Base-by-base conservation (phyloP, 805 yeast genomes). In the Suhomyces tanzawaensis region DNA sequence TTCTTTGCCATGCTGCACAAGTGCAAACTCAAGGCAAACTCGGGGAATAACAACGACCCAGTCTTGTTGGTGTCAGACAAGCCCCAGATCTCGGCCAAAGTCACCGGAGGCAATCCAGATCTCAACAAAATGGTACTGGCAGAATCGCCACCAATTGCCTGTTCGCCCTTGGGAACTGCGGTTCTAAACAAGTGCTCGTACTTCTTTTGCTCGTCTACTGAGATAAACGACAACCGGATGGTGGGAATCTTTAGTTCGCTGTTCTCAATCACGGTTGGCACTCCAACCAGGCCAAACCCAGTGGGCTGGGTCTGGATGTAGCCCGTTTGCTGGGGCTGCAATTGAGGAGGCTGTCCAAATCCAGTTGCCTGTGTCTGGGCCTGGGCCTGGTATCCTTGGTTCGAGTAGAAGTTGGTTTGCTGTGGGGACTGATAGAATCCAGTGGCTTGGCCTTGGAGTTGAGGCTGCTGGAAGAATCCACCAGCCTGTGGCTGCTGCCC, bases 1-100 rank as follows among this genome's bases (percentile, higher is more conserved):
- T 77, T 79, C 49, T 86, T 71, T 0, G 83, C 84, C 53, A 79
- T 63, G 49, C 85, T 84, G 57, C 95, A 89, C 49, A 91, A 71
- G 60, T 89, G 91, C 71, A 91, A 79, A 13, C 96, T 89, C 47
- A 91, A 70, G 12, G 95, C 95, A 70, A 91, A 91, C 60, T 91
- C 97, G 2, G 98, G 98, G 57, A 90, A 91, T 50, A 91, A 64
- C 44, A 91, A 74, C 39, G 79, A 74, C 2, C 98, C 98, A 6
- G 93, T 81, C 52, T 79, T 83, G 50, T 81, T 85, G 2, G 95
- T 82, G 55, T 91, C 98, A n/a, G 95, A 77, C 41, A 91, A 68
- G 17, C 84, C 81, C 98, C 98, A 91, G 44, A 91, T 84, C 50
- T 79, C 87, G 3, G 91, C 91, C 49, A 91, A 71, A 29, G 82